Evolutionary conservation across 1,284 basidiomycete genomes (phyloP).

Genomic region (Cutaneotrichosporon sp.): DNA sequence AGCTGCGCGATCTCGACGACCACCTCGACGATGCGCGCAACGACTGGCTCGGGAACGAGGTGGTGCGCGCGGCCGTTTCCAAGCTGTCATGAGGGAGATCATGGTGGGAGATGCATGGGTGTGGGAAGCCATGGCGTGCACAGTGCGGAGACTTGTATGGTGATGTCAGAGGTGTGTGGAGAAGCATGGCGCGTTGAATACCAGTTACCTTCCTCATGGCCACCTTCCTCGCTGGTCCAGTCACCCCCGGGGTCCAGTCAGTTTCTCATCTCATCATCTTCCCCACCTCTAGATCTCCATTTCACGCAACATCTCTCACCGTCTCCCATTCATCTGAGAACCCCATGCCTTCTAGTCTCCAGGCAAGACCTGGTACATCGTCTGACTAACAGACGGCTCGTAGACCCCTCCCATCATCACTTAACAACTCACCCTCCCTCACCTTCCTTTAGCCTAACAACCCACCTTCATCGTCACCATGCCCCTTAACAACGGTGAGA

Average conservation of each 20-base stretch:
- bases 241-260: too few relatives aligned
- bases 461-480: too few relatives aligned
- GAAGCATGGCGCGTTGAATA: not conserved
- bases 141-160: too few relatives aligned
- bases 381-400: too few relatives aligned
- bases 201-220: too few relatives aligned
- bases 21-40: conserved; percentile 49
- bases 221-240: too few relatives aligned
- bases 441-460: not conserved
- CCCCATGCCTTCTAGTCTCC: too few relatives aligned
- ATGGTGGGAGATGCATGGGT: not conserved
- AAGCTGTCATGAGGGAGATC: conserved; percentile 2
- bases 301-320: not conserved
- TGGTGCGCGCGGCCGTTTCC: conserved; percentile 11
- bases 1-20: conserved; percentile 51
- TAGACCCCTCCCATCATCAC: not conserved
- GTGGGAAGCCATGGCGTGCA: not conserved
- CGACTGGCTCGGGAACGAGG: conserved; percentile 18
- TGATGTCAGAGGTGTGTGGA: not conserved
- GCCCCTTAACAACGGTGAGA: too few relatives aligned
- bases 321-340: not conserved
- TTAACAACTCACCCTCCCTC: not conserved
- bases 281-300: not conserved
- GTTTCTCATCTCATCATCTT: not conserved
- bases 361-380: too few relatives aligned